Conservation (phyloP, 495 filamentous ascomycete genomes). For the Trichodelitschia bisporula region DNA sequence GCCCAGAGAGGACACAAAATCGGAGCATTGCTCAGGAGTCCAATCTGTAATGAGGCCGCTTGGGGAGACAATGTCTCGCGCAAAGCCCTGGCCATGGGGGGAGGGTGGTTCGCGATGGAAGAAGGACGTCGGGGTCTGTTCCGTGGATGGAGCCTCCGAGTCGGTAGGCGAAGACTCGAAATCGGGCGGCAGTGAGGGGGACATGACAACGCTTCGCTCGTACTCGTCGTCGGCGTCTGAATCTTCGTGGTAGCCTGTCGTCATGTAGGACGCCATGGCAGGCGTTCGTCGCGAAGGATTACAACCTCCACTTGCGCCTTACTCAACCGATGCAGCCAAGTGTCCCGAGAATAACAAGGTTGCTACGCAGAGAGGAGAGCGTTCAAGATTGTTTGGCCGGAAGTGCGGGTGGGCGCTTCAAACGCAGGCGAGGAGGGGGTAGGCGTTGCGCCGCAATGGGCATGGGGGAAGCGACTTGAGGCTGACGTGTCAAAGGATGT, state of each 20-base stretch:
- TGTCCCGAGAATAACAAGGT: neutral
- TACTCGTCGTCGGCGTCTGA: constrained; percentile 91
- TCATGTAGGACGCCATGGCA: constrained; percentile 22
- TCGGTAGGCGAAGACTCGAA: constrained; percentile 60
- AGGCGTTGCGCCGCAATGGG: neutral
- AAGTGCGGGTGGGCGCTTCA: neutral
- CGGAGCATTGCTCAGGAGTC: constrained; percentile 69
- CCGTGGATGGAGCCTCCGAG: constrained; percentile 54
- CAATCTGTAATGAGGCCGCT: constrained; percentile 68
- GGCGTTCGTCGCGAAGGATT: neutral
- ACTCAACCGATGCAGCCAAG: too few species aligned
- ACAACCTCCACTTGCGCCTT: too few species aligned
- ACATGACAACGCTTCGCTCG: constrained; percentile 55
- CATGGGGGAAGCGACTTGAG: too few species aligned
- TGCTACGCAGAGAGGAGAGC: neutral
- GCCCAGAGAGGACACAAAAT: constrained; percentile 58
- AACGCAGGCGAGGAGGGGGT: neutral
- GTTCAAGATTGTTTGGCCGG: neutral
- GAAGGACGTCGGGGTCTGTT: constrained; percentile 75
- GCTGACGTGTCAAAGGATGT: too few species aligned
- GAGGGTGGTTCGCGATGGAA: constrained; percentile 40
- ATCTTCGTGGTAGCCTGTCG: constrained; percentile 41
- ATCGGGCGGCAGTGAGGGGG: constrained; percentile 48
- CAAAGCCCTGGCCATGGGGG: neutral
- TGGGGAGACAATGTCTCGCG: constrained; percentile 30